Evolutionary conservation across 2,329 filamentous ascomycete species (phyloP), one percentile per base, ranked within the genome.

Genomic region (Neophaeococcomyces aloes): DNA sequence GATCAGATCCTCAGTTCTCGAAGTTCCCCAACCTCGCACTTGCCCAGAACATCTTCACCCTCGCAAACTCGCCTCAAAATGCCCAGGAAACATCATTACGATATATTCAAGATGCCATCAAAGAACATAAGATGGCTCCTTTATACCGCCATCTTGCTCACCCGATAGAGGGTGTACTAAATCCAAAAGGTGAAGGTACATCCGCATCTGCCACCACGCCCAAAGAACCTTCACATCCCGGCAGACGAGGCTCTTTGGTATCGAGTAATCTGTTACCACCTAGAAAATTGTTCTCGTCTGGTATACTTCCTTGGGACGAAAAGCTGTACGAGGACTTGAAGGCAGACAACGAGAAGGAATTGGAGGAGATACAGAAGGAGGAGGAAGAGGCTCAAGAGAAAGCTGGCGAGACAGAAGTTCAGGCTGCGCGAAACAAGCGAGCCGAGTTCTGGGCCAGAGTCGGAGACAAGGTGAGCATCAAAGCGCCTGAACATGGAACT

Each of bases 361-460:
- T 89, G 37, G 81, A 83, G 53, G 74, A 69, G 40, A 78, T 83
- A 57, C 79, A 88, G 67, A 87, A 87, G 65, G 85, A 91, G 65
- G 82, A 89, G 64, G 89, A 94, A 49, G 88, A 98, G 61, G 91
- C 91, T 7, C 82, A 83, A 31, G 91, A 98, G 74, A 88, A 93
- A 65, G 89, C 89, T 48, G 91, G 91, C 44, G 91, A 98, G 59
- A 95, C 86, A 10, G 91, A 98, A 68, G 80, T 98, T 53, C 81
- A 89, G 67, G 85, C 86, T 44, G 91, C 88, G 53, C 79, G 84
- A 65, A 88, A 88, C 55, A 96, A 96, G 75, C 77, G 88, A 57
- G 91, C 91, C 48, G 91, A 98, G 65, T 93, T 94, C 65, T 95
- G 86, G 76, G 89, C 93, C 48, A 79, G 86, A 54, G 86, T 96